A percentile compares a stretch with the other conserved stretches of the same genome.
phyloP scores from a whole-genome alignment of 129 eudicot species.

The Helichrysum umbraculigerum region DNA sequence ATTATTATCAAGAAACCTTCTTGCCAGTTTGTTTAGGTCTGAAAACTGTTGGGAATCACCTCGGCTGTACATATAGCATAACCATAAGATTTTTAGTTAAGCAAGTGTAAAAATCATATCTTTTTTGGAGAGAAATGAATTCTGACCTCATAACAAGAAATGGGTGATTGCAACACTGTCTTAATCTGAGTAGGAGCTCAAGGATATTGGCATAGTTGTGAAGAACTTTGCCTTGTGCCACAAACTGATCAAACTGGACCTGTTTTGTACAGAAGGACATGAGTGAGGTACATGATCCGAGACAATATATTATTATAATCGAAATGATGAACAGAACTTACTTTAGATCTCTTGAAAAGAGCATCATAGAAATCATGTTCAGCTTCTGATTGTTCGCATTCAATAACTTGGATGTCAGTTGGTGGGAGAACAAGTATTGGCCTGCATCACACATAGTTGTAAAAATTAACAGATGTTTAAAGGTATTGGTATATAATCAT shows the following conservation, averaged over 20 bases:
- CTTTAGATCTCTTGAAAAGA: constrained; percentile 85
- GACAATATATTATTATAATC: not conserved
- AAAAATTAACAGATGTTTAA: not conserved
- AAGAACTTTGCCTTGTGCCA: constrained; percentile 93
- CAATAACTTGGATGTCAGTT: constrained; percentile 69
- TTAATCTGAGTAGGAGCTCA: constrained; percentile 74
- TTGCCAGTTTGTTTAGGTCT: constrained; percentile 63
- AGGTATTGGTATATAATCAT: not conserved
- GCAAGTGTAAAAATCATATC: not conserved
- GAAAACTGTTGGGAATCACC: constrained; percentile 60
- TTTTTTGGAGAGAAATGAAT: not conserved
- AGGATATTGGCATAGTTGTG: constrained; percentile 88
- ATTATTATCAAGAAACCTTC: constrained; percentile 49
- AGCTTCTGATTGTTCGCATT: constrained; percentile 82
- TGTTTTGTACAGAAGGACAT: constrained; percentile 32
- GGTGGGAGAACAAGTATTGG: constrained; percentile 90
- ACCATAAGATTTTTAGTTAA: not conserved
- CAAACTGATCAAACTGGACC: constrained; percentile 88
- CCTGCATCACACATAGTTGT: constrained; percentile 34
- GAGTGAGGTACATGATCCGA: not conserved
- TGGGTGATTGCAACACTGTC: constrained; percentile 95
- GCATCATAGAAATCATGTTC: constrained; percentile 83
- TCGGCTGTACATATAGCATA: constrained; percentile 41
- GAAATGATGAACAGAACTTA: constrained; percentile 24
- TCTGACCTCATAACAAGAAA: constrained; percentile 81